Conservation (phyloP, 257 asterid species). For the Linderniella brevidens region DNA sequence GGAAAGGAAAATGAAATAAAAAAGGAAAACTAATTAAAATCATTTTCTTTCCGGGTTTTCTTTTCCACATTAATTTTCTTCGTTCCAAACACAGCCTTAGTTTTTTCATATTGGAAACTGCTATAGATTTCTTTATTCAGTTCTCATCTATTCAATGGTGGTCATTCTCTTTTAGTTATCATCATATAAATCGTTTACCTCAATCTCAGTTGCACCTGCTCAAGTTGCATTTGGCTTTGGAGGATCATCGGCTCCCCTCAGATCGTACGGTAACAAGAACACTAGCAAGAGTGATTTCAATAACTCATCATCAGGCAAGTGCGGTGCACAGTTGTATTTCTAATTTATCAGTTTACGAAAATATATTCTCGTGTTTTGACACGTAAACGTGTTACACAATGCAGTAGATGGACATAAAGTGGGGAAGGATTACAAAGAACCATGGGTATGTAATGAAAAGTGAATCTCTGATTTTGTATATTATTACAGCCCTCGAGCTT, state of each 20-base stretch:
- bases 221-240: conserved; percentile 57
- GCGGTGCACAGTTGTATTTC: conserved; percentile 9
- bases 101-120: too few relatives aligned
- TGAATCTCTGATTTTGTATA: conserved; percentile 5
- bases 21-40: too few relatives aligned
- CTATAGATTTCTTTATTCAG: background rate
- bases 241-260: conserved; percentile 25
- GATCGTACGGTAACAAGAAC: conserved; percentile 20
- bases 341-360: background rate
- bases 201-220: conserved; percentile 19
- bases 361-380: conserved; percentile 7
- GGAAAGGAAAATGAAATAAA: too few relatives aligned
- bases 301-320: conserved; percentile 31
- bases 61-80: too few relatives aligned
- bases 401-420: conserved; percentile 23
- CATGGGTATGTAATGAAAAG: conserved; percentile 82
- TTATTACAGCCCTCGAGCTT: background rate
- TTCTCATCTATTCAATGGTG: too few relatives aligned
- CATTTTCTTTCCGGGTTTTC: too few relatives aligned
- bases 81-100: too few relatives aligned
- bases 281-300: conserved; percentile 10
- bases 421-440: conserved; percentile 73
- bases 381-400: conserved; percentile 4
- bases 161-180: too few relatives aligned
- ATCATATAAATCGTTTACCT: conserved; percentile 9